phyloP scores from a whole-genome alignment of 108 stramenopile genomes.

The Pseudonitzschia multistriata region DNA sequence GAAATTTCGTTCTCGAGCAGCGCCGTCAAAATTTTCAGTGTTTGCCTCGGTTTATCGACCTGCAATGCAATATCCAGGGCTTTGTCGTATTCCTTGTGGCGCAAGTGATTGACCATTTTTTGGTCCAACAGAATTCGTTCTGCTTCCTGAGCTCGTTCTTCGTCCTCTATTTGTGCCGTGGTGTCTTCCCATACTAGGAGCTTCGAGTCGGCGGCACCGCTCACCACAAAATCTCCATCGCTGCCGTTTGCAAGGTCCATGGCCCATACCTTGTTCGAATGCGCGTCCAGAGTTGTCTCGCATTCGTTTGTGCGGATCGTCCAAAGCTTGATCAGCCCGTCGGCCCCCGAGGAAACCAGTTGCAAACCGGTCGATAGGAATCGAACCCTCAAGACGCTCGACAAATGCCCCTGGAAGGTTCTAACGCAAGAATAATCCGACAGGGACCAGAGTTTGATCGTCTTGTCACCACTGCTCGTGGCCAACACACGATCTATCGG shows the following conservation, averaged over 20 bases:
- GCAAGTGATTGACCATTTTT: constrained; percentile 82
- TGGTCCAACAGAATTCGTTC: constrained; percentile 81
- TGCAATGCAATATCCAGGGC: constrained; percentile 83
- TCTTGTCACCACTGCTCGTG: constrained; percentile 90
- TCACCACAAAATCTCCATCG: constrained; percentile 56
- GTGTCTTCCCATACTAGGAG: constrained; percentile 92
- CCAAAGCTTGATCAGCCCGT: constrained; percentile 95
- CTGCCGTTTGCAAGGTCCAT: constrained; percentile 54
- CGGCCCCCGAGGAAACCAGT: constrained; percentile 88
- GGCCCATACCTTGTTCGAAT: constrained; percentile 94
- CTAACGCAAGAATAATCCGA: constrained; percentile 88
- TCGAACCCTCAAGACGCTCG: constrained; percentile 86
- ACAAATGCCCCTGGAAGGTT: constrained; percentile 92
- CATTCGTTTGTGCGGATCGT: constrained; percentile 94
- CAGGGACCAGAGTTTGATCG: constrained; percentile 93
- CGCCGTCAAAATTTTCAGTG: constrained; percentile 68
- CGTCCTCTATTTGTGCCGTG: constrained; percentile 79
- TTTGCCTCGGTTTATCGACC: constrained; percentile 81
- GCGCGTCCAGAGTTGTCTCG: constrained; percentile 89
- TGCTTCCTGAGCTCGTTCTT: constrained; percentile 60
- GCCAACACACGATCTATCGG: constrained; percentile 92
- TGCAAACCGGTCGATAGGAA: constrained; percentile 81
- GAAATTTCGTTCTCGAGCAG: constrained; percentile 65
- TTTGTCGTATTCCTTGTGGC: constrained; percentile 81
- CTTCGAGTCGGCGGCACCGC: constrained; percentile 91